Evolutionary conservation across 139 green algal species (phyloP).

Genomic region (Micractinium conductrix): DNA sequence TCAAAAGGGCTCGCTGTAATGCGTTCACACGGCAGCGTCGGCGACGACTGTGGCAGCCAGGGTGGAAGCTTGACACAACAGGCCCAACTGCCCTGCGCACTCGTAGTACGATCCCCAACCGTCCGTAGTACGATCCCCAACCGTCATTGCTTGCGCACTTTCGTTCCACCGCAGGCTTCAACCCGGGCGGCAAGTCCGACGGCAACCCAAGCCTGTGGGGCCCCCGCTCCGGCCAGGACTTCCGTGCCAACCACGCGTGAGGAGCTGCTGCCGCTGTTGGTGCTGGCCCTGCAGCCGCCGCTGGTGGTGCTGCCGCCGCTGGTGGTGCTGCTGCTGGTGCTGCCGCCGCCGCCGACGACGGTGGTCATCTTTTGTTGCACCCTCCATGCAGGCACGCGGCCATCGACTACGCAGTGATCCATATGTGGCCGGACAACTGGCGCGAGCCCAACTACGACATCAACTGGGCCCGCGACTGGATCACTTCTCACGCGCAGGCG

Average conservation of each 20-base stretch:
- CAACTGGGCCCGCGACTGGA: not conserved
- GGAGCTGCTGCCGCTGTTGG: not conserved
- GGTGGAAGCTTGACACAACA: too few species aligned
- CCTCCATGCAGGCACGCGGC: not conserved
- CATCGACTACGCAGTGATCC: constrained; percentile 48
- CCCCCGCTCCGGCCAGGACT: constrained; percentile 39
- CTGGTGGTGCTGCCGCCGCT: too few species aligned
- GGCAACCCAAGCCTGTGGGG: constrained; percentile 2
- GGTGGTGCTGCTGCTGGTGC: too few species aligned
- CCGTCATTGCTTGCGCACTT: too few species aligned
- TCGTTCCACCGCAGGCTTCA: not conserved
- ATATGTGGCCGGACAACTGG: constrained; percentile 37
- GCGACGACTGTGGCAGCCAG: too few species aligned
- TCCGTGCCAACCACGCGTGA: constrained; percentile 47
- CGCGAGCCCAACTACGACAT: not conserved
- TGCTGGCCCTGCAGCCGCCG: too few species aligned
- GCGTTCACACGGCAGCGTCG: not conserved
- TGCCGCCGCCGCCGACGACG: too few species aligned
- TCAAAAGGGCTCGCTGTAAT: too few species aligned
- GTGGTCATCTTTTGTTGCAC: too few species aligned
- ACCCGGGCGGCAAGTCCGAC: constrained; percentile 2
- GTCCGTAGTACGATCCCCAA: too few species aligned
- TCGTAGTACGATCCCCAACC: too few species aligned
- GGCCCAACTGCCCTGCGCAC: too few species aligned
- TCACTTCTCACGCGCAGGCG: constrained; percentile 5